A percentile compares a stretch with the other conserved stretches of the same genome.
phyloP scores from a whole-genome alignment of 139 green algal species.

The Chlamydomonas urium region DNA sequence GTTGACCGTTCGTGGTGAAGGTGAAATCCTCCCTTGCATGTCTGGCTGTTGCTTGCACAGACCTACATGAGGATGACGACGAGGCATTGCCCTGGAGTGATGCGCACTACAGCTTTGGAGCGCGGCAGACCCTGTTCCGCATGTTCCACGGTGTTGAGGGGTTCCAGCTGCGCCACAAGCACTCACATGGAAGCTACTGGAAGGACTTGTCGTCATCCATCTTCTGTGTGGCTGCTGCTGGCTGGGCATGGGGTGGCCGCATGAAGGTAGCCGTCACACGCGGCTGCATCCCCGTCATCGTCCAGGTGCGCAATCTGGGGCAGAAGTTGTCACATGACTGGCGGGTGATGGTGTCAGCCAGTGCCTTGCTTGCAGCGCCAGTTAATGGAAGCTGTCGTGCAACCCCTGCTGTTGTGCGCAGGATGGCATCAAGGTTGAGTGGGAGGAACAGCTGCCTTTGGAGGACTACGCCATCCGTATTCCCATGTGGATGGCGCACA shows the following conservation, averaged over 20 bases:
- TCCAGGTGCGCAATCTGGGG: slow-evolving; percentile 12
- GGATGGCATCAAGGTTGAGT: slow-evolving; percentile 20
- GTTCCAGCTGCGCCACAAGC: slow-evolving; percentile 1
- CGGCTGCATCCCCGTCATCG: slow-evolving; percentile 20
- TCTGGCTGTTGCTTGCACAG: no score
- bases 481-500: slow-evolving; percentile 17
- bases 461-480: slow-evolving; percentile 19
- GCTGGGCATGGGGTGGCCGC: slow-evolving; percentile 16
- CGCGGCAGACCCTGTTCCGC: slow-evolving; percentile 13
- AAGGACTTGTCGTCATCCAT: background rate
- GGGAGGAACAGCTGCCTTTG: slow-evolving; percentile 21
- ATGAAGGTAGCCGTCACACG: slow-evolving; percentile 19
- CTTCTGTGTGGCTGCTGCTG: slow-evolving; percentile 15
- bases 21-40: no score
- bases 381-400: no score
- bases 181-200: slow-evolving; percentile 13
- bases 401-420: background rate
- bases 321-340: no score
- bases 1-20: no score
- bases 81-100: slow-evolving; percentile 11
- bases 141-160: background rate
- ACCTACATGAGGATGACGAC: slow-evolving; percentile 12
- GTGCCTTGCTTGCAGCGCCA: no score
- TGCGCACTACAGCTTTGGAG: slow-evolving; percentile 17
- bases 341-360: no score